A percentile compares a stretch with the other conserved stretches of the same genome.
phyloP scores from a whole-genome alignment of 202 grass and related monocot genomes.

The Brachypodium distachyon region DNA sequence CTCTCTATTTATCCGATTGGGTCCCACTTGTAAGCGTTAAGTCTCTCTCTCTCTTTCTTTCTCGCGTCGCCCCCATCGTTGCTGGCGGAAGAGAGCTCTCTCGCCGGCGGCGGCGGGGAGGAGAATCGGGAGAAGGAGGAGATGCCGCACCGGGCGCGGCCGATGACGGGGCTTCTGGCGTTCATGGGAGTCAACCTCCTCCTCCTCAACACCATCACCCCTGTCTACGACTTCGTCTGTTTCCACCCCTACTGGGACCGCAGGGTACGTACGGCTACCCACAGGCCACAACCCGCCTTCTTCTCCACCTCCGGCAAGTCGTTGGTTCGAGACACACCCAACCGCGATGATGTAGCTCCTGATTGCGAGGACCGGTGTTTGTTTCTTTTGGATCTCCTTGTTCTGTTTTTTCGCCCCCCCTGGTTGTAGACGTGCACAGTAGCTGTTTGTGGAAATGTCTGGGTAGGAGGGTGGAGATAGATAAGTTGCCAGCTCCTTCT shows the following conservation, averaged over 20 bases:
- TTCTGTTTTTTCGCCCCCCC: not conserved
- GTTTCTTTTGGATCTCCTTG: not conserved
- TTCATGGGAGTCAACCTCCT: conserved; percentile 75
- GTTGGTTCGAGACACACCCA: not conserved
- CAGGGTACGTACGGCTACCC: conserved; percentile 38
- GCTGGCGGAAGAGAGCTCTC: not conserved
- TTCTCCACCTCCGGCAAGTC: not conserved
- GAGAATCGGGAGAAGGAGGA: not conserved
- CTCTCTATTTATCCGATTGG: not conserved
- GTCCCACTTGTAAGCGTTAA: not conserved
- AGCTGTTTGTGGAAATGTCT: conserved; percentile 31
- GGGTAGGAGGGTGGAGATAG: too few species aligned
- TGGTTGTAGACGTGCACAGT: not conserved
- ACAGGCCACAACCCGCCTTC: not conserved
- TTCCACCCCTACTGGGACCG: conserved; percentile 84
- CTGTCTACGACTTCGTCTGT: conserved; percentile 88
- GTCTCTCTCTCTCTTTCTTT: not conserved
- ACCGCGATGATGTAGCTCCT: not conserved
- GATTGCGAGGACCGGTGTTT: not conserved
- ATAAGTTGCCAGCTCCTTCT: not conserved
- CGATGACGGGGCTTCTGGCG: conserved; percentile 61
- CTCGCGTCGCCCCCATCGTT: not conserved
- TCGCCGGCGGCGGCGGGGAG: not conserved
- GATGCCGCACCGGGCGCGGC: conserved; percentile 66
- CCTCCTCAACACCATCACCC: conserved; percentile 62